phyloP scores from a whole-genome alignment of 2,329 filamentous ascomycete genomes.

The Penicillium sp. region DNA sequence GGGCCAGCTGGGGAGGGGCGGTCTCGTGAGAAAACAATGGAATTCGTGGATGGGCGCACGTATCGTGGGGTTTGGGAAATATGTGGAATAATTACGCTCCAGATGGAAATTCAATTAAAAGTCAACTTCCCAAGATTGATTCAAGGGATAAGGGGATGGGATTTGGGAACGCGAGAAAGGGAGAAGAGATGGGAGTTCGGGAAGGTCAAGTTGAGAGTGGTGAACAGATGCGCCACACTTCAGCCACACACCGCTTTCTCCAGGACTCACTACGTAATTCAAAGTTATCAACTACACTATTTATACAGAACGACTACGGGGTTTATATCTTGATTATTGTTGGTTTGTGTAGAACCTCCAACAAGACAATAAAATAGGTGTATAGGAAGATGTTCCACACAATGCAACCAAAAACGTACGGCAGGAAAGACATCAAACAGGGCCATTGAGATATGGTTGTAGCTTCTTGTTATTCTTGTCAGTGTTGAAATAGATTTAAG shows the following conservation, averaged over 20 bases:
- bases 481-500: not conserved
- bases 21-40: conserved; percentile 37
- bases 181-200: conserved; percentile 27
- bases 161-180: conserved; percentile 23
- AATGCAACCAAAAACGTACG: not conserved
- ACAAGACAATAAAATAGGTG: not conserved
- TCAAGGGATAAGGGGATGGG: conserved; percentile 25
- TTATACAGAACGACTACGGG: not conserved
- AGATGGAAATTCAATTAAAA: conserved; percentile 16
- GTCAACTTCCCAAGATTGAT: conserved; percentile 17
- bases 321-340: not conserved
- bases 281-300: not conserved
- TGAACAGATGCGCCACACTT: conserved; percentile 24
- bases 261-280: conserved; percentile 2
- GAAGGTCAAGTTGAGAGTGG: conserved; percentile 28
- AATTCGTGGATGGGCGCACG: conserved; percentile 13
- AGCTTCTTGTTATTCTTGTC: not conserved
- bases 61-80: conserved; percentile 12
- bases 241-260: conserved; percentile 25
- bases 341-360: not conserved
- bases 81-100: conserved; percentile 13
- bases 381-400: not conserved
- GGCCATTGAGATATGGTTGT: not conserved
- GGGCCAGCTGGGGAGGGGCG: conserved; percentile 31
- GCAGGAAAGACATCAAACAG: not conserved